Percentiles rank a stretch among this genome's conserved stretches.
phyloP scores from a whole-genome alignment of 2,329 filamentous ascomycete genomes.

The Chlorencoelia australis region DNA sequence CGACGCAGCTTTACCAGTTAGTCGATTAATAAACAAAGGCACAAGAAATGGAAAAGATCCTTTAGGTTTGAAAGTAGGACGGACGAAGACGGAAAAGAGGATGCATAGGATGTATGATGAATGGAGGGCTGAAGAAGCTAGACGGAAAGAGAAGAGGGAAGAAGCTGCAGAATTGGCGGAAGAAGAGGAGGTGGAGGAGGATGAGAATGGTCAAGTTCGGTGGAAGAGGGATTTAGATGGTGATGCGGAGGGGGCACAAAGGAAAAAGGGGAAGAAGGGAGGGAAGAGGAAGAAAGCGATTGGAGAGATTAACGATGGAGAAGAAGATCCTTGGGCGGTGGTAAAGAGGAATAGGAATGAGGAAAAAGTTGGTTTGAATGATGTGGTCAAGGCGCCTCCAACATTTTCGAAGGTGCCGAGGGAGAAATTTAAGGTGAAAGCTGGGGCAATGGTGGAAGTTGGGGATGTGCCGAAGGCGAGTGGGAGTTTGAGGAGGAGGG shows the following conservation, averaged over 20 bases:
- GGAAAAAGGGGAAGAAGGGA: slow-evolving; percentile 9
- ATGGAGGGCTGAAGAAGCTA: slow-evolving; percentile 58
- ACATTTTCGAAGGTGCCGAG: slow-evolving; percentile 24
- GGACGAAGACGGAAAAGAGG: slow-evolving; percentile 75
- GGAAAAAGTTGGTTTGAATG: slow-evolving; percentile 28
- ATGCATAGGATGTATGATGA: slow-evolving; percentile 75
- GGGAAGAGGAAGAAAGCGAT: slow-evolving; percentile 30
- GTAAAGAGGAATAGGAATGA: slow-evolving; percentile 23
- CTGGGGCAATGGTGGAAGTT: slow-evolving; percentile 56
- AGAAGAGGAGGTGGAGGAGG: slow-evolving; percentile 23
- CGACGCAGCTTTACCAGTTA: slow-evolving; percentile 70
- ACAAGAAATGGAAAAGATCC: slow-evolving; percentile 51
- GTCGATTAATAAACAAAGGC: slow-evolving; percentile 56
- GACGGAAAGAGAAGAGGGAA: slow-evolving; percentile 28
- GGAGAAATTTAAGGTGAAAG: slow-evolving; percentile 32
- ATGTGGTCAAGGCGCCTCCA: slow-evolving; percentile 27
- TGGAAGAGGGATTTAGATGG: slow-evolving; percentile 54
- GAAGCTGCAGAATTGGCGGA: slow-evolving; percentile 24
- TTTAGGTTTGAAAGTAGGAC: slow-evolving; percentile 53
- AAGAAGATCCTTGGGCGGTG: slow-evolving; percentile 28
- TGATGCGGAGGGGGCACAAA: too few species aligned
- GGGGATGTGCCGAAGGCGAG: slow-evolving; percentile 58
- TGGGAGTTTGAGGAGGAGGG: slow-evolving; percentile 61
- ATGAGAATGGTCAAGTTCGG: slow-evolving; percentile 32
- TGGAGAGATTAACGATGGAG: slow-evolving; percentile 31